Evolutionary conservation across 495 filamentous ascomycete genomes (phyloP), one percentile per base, ranked within the genome.

Genomic region (Aspergillus funiculosus): DNA sequence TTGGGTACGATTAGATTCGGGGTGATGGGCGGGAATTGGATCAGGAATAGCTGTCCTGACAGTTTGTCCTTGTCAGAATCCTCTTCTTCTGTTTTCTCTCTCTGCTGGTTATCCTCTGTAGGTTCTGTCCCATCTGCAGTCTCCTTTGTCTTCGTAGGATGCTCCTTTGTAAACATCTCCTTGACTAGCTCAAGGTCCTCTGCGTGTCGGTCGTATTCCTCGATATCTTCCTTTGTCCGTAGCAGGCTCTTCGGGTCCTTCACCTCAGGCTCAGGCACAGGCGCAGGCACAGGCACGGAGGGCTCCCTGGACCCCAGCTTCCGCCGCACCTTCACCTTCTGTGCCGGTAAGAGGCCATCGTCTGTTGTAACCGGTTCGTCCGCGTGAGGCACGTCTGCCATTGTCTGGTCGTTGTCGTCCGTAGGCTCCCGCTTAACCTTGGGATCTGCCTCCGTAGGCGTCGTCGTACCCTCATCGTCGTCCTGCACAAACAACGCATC

Each of bases 21-120:
- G 0, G 75, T 69, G 52, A 77, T 65, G 2, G 75, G 75, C 6
- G 76, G 76, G 54, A 79, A 73, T 51, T 79, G 75, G 57, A 79
- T 71, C 14, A 78, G 58, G 58, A 74, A 78, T 19, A 76, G 58
- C 27, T 68, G 62, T 17, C 72, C 70, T 5, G 61, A 41, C 13
- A 69, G 53, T 25, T 64, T 60, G 43, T 66, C 57, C 38, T 63
- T 53, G 39, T 40, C 30, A 4, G 34, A 15, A 28, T 65, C 57
- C 5, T 55, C 54, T 42, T 53, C 37, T 37, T 43, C 35, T 8
- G 48, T 52, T 24, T 30, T 48, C 11, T 56, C 41, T 27, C 53
- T 48, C 15, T 52, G 30, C 5, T 30, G 46, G 10, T 51, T 56
- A 9, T 35, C 50, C 14, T 52, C 48, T 7, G 13, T 39, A 26